Conservation (phyloP, 306 rosid species). For the Begonia loranthoides region DNA sequence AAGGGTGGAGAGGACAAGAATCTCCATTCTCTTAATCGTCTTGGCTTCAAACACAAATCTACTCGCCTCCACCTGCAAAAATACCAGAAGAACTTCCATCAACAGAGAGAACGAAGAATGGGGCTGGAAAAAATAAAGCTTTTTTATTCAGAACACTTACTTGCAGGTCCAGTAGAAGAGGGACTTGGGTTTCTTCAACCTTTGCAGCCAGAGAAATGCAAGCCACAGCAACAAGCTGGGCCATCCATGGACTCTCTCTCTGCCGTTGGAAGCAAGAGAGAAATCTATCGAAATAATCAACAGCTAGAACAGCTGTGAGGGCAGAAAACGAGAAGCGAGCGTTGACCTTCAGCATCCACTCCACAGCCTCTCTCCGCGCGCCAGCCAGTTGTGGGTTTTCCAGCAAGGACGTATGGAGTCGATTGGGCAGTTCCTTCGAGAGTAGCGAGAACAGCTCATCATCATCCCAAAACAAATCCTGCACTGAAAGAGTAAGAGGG, state of each 20-base stretch:
- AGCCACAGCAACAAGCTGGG: constrained; percentile 66
- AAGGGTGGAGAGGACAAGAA: constrained; percentile 81
- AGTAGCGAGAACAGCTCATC: constrained; percentile 46
- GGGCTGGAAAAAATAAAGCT: background rate
- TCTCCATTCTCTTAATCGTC: constrained; percentile 70
- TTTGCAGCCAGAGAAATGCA: constrained; percentile 88
- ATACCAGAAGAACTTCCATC: background rate
- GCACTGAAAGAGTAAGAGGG: constrained; percentile 22
- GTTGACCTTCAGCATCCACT: constrained; percentile 63
- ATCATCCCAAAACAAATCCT: constrained; percentile 62
- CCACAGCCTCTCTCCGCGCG: constrained; percentile 39
- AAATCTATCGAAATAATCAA: constrained; percentile 61
- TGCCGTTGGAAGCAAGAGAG: constrained; percentile 28
- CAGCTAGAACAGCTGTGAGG: constrained; percentile 66
- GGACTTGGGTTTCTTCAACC: constrained; percentile 79
- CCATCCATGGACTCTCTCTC: constrained; percentile 73
- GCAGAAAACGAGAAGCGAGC: constrained; percentile 58
- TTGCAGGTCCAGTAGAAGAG: constrained; percentile 57
- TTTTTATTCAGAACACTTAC: constrained; percentile 23
- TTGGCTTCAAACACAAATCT: constrained; percentile 59
- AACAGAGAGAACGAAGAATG: background rate
- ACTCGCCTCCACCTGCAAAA: constrained; percentile 53
- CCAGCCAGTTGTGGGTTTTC: constrained; percentile 14
- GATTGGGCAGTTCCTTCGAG: constrained; percentile 28
- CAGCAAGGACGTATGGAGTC: constrained; percentile 10